Conservation (phyloP, 495 filamentous ascomycete genomes). For the Neurospora africana region DNA sequence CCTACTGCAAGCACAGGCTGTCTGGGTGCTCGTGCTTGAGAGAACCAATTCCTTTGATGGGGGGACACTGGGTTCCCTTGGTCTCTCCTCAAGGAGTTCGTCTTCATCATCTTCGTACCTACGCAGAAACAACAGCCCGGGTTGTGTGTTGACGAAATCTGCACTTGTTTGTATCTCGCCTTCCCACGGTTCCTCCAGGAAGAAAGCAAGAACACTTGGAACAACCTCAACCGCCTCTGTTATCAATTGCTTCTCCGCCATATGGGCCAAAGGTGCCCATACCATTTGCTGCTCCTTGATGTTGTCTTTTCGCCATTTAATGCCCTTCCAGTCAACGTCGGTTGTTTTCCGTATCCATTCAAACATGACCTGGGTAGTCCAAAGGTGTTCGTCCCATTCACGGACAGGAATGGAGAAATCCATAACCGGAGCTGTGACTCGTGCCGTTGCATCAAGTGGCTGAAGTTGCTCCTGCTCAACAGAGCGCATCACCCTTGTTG, state of each 20-base stretch:
- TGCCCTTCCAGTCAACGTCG: constrained; percentile 13
- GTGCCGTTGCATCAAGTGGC: constrained; percentile 43
- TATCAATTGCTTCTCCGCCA: constrained; percentile 19
- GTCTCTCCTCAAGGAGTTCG: constrained; percentile 31
- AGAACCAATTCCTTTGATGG: not conserved
- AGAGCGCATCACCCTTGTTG: constrained; percentile 26
- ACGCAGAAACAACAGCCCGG: constrained; percentile 42
- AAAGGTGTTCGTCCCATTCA: constrained; percentile 40
- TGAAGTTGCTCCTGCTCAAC: constrained; percentile 54
- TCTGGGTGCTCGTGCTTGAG: not conserved
- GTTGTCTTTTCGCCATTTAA: constrained; percentile 32
- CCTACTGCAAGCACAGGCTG: not conserved
- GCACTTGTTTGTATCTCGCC: constrained; percentile 25
- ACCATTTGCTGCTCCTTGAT: constrained; percentile 34
- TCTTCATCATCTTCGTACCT: constrained; percentile 38
- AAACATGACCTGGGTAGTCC: constrained; percentile 16
- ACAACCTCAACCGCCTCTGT: constrained; percentile 26
- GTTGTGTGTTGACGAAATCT: constrained; percentile 41
- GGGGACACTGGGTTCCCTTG: not conserved
- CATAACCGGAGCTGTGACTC: constrained; percentile 48
- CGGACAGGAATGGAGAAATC: constrained; percentile 47
- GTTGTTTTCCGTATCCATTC: constrained; percentile 19
- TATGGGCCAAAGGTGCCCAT: constrained; percentile 35
- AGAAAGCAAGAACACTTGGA: constrained; percentile 1
- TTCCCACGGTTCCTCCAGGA: constrained; percentile 14